Percentiles rank a stretch among this genome's conserved stretches.
These are phyloP conservation scores for Pythium sp. DNA, from an alignment of 352 stramenopile genomes.

Conservation along the genomic window DNA sequence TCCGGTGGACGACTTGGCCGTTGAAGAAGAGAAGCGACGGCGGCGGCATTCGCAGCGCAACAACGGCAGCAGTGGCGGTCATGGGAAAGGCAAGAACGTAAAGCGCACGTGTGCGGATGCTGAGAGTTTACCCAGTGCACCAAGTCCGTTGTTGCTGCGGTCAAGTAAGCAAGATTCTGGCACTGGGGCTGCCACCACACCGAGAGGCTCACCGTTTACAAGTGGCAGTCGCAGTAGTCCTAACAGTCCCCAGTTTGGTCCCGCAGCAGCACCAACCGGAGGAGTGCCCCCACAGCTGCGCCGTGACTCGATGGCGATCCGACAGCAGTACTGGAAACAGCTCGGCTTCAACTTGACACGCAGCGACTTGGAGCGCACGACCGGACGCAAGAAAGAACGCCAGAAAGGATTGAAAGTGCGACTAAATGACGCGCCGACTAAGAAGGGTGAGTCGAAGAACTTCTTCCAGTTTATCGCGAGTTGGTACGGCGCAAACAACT, in stretches of 20 bases:
- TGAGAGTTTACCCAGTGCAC: constrained; percentile 52
- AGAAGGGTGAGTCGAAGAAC: constrained; percentile 45
- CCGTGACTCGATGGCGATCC: constrained; percentile 81
- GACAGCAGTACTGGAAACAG: constrained; percentile 86
- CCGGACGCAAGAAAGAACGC: constrained; percentile 54
- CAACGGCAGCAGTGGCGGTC: constrained; percentile 19
- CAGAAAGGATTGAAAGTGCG: constrained; percentile 72
- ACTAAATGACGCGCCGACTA: constrained; percentile 58
- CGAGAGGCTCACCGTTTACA: neutral
- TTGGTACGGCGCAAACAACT: constrained; percentile 55
- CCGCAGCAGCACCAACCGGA: constrained; percentile 6
- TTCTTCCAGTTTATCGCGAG: constrained; percentile 83
- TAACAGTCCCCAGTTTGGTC: neutral
- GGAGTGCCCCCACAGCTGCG: constrained; percentile 31
- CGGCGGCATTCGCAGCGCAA: constrained; percentile 36
- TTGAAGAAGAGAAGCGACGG: constrained; percentile 79
- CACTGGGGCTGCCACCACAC: constrained; percentile 14
- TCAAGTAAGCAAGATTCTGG: constrained; percentile 13
- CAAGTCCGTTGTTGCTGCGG: constrained; percentile 29
- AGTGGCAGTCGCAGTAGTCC: neutral
- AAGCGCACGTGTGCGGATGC: constrained; percentile 49
- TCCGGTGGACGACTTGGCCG: constrained; percentile 65
- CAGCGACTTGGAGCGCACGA: constrained; percentile 80
- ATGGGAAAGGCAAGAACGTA: constrained; percentile 33
- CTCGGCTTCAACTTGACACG: constrained; percentile 76